Conservation (phyloP, 495 filamentous ascomycete species). For the Talaromyces thailandensis region DNA sequence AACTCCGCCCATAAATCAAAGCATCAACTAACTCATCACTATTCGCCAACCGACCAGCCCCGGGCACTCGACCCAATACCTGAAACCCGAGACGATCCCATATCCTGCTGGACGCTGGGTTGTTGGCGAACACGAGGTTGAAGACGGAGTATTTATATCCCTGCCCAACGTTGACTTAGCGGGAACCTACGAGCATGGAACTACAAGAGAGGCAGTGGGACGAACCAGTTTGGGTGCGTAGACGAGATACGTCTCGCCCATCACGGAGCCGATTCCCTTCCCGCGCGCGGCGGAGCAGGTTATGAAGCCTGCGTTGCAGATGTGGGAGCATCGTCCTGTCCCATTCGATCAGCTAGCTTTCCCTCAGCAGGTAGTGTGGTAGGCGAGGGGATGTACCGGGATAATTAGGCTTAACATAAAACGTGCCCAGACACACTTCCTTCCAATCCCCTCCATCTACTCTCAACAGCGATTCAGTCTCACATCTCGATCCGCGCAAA, state of each 20-base stretch:
- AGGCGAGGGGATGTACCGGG: constrained; percentile 60
- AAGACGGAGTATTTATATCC: constrained; percentile 97
- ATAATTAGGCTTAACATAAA: constrained; percentile 98
- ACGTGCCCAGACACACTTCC: constrained; percentile 78
- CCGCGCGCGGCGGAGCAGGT: constrained; percentile 80
- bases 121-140: constrained; percentile 98
- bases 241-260: constrained; percentile 88
- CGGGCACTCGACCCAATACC: constrained; percentile 73
- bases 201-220: constrained; percentile 6
- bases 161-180: constrained; percentile 15
- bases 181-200: background rate
- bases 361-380: no score
- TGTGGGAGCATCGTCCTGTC: constrained; percentile 54
- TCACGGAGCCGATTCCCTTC: constrained; percentile 74
- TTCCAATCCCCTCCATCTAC: constrained; percentile 55
- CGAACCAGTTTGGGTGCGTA: constrained; percentile 83
- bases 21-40: constrained; percentile 37
- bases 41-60: constrained; percentile 30
- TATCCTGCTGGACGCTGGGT: constrained; percentile 84
- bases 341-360: no score
- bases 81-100: constrained; percentile 96
- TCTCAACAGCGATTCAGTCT: constrained; percentile 29
- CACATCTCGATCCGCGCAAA: constrained; percentile 59
- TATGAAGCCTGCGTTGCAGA: constrained; percentile 92
- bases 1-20: constrained; percentile 34